phyloP scores from a whole-genome alignment of 169 alveolate genomes.

The Eimeria tenella region DNA sequence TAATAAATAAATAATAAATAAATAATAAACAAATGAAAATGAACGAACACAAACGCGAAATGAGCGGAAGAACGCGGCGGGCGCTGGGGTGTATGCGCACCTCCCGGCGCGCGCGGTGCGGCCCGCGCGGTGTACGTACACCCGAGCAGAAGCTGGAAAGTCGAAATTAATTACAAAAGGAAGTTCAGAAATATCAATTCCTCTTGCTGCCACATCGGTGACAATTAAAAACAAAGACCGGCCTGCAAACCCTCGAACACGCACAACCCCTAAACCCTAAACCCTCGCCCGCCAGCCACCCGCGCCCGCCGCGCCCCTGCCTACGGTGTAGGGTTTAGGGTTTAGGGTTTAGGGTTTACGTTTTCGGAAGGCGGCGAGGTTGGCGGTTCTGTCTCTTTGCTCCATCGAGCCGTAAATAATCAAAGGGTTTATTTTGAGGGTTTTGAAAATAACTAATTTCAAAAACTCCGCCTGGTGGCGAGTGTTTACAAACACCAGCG shows the following conservation, averaged over 20 bases:
- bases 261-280: background rate
- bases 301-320: too few species aligned
- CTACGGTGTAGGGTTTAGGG: too few species aligned
- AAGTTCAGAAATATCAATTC: conserved; percentile 94
- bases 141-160: conserved; percentile 95
- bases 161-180: conserved; percentile 97
- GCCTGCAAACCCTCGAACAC: background rate
- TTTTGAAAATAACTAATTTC: conserved; percentile 81
- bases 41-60: too few species aligned
- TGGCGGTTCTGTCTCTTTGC: conserved; percentile 83
- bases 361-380: conserved; percentile 71
- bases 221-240: conserved; percentile 91
- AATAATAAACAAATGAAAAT: too few species aligned
- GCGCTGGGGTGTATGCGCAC: background rate
- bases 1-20: background rate
- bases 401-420: conserved; percentile 94
- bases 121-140: conserved; percentile 99
- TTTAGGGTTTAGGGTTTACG: background rate
- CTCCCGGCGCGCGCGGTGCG: conserved; percentile 99
- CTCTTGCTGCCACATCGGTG: conserved; percentile 99
- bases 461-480: conserved; percentile 94
- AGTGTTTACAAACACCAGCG: conserved; percentile 92
- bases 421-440: conserved; percentile 69
- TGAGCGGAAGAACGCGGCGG: too few species aligned
- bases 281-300: background rate